Conservation (phyloP, 2,329 filamentous ascomycete species). For the Knufia petricola region DNA sequence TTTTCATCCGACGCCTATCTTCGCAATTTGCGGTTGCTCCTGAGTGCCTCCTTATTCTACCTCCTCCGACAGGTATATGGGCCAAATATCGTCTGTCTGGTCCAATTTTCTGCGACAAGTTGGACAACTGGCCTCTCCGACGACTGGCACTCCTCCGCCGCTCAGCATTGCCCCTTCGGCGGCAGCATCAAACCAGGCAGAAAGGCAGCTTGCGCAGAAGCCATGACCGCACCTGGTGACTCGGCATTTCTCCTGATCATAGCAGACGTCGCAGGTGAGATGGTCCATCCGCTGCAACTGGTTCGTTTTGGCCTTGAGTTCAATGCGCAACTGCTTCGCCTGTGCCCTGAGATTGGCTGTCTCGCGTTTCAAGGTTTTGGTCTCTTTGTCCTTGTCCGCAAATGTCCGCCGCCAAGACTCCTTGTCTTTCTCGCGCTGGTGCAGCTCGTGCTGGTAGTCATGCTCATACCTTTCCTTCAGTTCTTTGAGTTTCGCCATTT, state of each 20-base stretch:
- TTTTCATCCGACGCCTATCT: too few relatives aligned
- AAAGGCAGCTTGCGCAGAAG: neutral
- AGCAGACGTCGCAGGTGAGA: slow-evolving; percentile 2
- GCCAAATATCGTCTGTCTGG: neutral
- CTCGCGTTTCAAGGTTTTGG: neutral
- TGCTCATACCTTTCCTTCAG: neutral
- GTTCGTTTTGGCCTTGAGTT: neutral
- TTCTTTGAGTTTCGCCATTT: neutral
- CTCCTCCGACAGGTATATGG: neutral
- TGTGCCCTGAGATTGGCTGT: neutral
- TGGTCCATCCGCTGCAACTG: neutral
- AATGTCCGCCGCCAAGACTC: neutral
- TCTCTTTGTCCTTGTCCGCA: neutral
- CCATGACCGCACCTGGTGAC: slow-evolving; percentile 5
- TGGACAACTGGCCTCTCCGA: neutral
- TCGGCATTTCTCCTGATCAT: neutral
- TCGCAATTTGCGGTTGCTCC: too few relatives aligned
- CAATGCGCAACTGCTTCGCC: neutral
- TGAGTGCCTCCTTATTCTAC: too few relatives aligned
- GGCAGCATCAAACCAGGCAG: neutral
- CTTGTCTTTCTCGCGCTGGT: slow-evolving; percentile 1
- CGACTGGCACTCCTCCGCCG: too few relatives aligned
- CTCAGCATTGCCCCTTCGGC: too few relatives aligned
- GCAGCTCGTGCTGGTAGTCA: neutral
- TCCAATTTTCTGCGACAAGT: slow-evolving; percentile 2